Conservation (phyloP, 768 basidiomycete species). For the Sarcomyxa edulis region DNA sequence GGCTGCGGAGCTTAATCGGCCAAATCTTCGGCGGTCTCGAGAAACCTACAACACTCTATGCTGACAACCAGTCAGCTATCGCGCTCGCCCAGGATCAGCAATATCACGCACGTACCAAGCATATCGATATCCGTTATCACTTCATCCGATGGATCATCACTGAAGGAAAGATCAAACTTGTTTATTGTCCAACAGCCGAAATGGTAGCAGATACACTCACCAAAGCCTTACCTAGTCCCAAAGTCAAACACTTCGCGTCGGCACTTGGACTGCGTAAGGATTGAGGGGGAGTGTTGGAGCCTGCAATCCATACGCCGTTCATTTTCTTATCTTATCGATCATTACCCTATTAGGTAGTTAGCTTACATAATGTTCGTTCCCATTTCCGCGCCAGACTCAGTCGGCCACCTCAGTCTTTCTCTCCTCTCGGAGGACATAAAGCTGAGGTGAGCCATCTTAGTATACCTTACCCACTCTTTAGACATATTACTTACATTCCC, state of each 20-base stretch:
- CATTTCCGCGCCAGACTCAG: too few relatives aligned
- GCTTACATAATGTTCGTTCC: too few relatives aligned
- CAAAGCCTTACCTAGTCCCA: conserved; percentile 11
- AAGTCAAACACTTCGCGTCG: conserved; percentile 9
- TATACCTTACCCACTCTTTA: too few relatives aligned
- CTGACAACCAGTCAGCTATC: conserved; percentile 13
- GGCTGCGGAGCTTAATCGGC: conserved; percentile 19
- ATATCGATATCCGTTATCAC: conserved; percentile 27
- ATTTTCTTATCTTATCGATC: too few relatives aligned
- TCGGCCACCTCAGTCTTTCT: too few relatives aligned
- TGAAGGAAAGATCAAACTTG: conserved; percentile 6
- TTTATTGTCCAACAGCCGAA: conserved; percentile 13
- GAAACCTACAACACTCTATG: conserved; percentile 4
- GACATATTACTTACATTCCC: too few relatives aligned
- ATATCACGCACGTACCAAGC: conserved; percentile 22
- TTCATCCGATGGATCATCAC: conserved; percentile 16
- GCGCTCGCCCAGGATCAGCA: conserved; percentile 17
- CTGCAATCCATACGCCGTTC: too few relatives aligned
- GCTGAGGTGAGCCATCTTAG: too few relatives aligned
- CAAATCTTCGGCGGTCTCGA: conserved; percentile 8
- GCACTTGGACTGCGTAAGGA: conserved; percentile 3
- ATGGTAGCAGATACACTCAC: conserved; percentile 27
- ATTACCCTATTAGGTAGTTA: too few relatives aligned
- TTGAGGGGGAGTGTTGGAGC: conserved; percentile 12
- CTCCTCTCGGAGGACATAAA: too few relatives aligned